phyloP scores from a whole-genome alignment of 179 eudicot genomes.

The Carnegiea gigantea region DNA sequence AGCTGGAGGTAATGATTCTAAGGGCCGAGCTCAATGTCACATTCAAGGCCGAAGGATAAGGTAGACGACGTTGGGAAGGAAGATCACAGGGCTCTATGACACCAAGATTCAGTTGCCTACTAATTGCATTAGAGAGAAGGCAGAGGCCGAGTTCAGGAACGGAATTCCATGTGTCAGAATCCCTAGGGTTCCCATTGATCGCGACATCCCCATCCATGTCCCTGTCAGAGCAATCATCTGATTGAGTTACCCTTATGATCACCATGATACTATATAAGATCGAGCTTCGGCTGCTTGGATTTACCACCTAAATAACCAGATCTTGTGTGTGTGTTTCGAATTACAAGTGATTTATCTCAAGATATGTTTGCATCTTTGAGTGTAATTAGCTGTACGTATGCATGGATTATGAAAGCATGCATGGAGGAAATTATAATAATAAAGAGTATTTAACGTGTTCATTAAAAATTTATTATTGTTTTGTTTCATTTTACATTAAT shows the following conservation, averaged over 20 bases:
- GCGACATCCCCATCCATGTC: background rate
- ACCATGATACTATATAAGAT: background rate
- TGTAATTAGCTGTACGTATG: background rate
- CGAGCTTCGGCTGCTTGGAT: background rate
- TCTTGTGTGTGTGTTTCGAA: background rate
- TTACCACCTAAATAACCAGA: background rate
- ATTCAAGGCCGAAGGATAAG: background rate
- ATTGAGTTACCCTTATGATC: background rate
- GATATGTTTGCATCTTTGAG: background rate
- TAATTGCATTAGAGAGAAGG: background rate
- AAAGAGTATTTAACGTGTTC: too few species aligned
- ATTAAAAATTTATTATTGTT: too few species aligned
- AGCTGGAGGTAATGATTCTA: background rate
- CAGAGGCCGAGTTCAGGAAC: background rate
- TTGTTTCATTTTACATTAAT: too few species aligned
- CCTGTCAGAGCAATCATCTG: background rate
- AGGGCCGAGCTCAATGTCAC: background rate
- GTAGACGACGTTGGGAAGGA: background rate
- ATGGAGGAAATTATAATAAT: too few species aligned
- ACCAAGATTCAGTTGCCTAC: background rate
- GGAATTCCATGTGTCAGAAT: background rate
- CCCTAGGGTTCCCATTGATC: background rate
- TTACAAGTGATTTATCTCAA: background rate
- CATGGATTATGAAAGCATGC: background rate
- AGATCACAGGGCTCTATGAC: background rate